phyloP scores from a whole-genome alignment of 768 basidiomycete species.

The Butyriboletus loyo region DNA sequence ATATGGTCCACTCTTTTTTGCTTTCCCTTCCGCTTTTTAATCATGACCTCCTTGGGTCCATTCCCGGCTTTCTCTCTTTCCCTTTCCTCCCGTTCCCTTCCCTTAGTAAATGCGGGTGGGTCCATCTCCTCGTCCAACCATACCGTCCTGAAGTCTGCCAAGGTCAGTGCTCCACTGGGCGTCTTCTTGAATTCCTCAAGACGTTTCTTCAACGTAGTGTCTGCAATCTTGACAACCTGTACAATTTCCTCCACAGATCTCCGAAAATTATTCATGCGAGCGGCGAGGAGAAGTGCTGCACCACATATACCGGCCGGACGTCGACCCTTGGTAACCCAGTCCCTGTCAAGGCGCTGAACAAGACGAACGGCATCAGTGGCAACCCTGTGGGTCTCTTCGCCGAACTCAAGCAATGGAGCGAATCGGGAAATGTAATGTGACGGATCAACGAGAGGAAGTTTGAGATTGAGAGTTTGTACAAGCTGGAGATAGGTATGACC shows the following conservation, averaged over 20 bases:
- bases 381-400: constrained; percentile 88
- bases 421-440: constrained; percentile 97
- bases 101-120: constrained; percentile 84
- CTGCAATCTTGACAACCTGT: constrained; percentile 99
- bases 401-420: constrained; percentile 91
- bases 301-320: constrained; percentile 98
- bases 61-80: constrained; percentile 43
- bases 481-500: constrained; percentile 96
- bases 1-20: constrained; percentile 41
- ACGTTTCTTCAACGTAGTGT: constrained; percentile 88
- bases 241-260: constrained; percentile 93
- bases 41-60: constrained; percentile 23
- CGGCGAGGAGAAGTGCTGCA: constrained; percentile 90
- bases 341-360: constrained; percentile 89
- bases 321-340: constrained; percentile 96
- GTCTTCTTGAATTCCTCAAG: constrained; percentile 94
- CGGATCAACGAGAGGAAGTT: constrained; percentile 88
- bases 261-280: constrained; percentile 97
- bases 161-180: constrained; percentile 76
- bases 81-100: constrained; percentile 65
- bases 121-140: constrained; percentile 93
- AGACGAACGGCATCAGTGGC: constrained; percentile 92
- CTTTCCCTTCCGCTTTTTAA: constrained; percentile 35
- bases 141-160: constrained; percentile 86
- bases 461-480: constrained; percentile 80